phyloP scores from a whole-genome alignment of 2,329 filamentous ascomycete genomes.

The Pseudodiploospora longispora region DNA sequence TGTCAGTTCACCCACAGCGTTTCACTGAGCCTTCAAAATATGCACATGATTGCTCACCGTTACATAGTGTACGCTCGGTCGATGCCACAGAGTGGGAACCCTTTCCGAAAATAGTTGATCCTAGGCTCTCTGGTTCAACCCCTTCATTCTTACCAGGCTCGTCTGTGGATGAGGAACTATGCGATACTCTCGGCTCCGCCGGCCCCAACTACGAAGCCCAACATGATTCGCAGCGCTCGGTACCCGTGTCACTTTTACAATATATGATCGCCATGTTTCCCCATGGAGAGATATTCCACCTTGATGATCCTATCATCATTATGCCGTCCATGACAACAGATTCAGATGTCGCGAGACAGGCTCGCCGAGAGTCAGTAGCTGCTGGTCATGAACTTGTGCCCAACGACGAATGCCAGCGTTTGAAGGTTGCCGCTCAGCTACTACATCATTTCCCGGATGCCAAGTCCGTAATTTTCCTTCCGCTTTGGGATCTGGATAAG shows the following conservation, averaged over 20 bases:
- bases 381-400: neutral
- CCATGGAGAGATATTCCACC: neutral
- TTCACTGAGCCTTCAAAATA: neutral
- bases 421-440: neutral
- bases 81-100: slow-evolving; percentile 1
- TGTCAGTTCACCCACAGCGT: neutral
- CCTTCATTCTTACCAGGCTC: neutral
- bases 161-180: neutral
- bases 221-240: neutral
- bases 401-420: neutral
- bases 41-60: neutral
- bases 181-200: slow-evolving; percentile 1
- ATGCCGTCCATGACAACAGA: neutral
- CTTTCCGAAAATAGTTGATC: neutral
- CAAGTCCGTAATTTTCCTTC: slow-evolving; percentile 3
- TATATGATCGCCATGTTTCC: neutral
- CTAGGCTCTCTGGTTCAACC: neutral
- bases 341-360: neutral
- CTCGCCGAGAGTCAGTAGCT: neutral
- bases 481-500: slow-evolving; percentile 3
- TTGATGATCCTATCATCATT: neutral
- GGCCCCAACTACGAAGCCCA: neutral
- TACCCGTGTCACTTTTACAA: neutral
- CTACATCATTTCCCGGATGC: slow-evolving; percentile 1
- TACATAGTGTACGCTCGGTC: neutral